Evolutionary conservation across 2,329 filamentous ascomycete species (phyloP), one percentile per base, ranked within the genome.

Genomic region (Hawksworthiomyces lignivorus): DNA sequence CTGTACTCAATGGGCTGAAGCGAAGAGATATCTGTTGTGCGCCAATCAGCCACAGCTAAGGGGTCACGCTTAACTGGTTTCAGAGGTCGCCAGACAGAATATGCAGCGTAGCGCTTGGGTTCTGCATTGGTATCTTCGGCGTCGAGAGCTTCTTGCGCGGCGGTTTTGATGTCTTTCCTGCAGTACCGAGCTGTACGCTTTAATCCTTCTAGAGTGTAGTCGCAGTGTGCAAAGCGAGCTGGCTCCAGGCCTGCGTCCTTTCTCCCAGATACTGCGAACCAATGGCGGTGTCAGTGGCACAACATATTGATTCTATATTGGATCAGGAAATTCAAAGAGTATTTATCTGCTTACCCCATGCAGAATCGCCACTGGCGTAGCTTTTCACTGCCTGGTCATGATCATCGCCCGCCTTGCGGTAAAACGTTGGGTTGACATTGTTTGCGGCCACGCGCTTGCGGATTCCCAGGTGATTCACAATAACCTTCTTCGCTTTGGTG

Each of bases 381-480:
- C 26, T 32, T 22, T 33, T 33, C n/a, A 39, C 37, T 20, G 37
- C 37, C 29, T 39, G 37, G 37, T 39, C 37, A 22, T 39, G 37
- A 20, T 17, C 20, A 15, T 39, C 37, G 21, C 37, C 37, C n/a
- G 37, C 37, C 37, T 39, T 39, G 37, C 37, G 37, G 37, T 39
- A 39, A 15, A 39, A 39, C 5, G 28, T 39, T 5, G 37, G 37
- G 37, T 39, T 33, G 10, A 17, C 33, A 22, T 39, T 39, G 29
- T 39, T 39, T 20, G 29, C 28, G 9, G 37, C 37, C 14, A 21
- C 15, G n/a, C 37, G 37, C 37, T 39, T 39, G 37, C 37, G 37
- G 28, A 39, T 39, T n/a, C 37, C 37, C 19, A 39, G 37, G 20
- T 39, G 37, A 30, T 39, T 39, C 29, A 39, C 37, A n/a, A 39